These are phyloP conservation scores for Alternaria viburni DNA, from an alignment of 2,329 filamentous ascomycete species.

Conservation along the genomic window DNA sequence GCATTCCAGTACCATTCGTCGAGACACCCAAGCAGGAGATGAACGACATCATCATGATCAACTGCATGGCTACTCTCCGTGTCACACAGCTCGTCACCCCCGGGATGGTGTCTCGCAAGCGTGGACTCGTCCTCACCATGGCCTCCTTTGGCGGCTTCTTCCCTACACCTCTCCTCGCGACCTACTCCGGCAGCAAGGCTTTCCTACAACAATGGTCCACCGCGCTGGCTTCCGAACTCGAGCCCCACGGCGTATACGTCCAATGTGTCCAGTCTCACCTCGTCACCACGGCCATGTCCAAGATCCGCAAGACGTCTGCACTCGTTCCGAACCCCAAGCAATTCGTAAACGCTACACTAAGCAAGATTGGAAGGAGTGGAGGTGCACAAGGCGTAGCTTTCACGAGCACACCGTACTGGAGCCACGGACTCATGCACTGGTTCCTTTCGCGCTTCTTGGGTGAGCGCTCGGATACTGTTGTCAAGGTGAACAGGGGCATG, in stretches of 20 bases:
- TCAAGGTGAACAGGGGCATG: conserved; percentile 71
- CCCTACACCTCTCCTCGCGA: conserved; percentile 89
- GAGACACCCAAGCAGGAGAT: conserved; percentile 81
- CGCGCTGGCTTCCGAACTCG: conserved; percentile 82
- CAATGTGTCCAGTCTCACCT: conserved; percentile 91
- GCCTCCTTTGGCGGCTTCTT: conserved; percentile 93
- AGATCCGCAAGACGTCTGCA: conserved; percentile 79
- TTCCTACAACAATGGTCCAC: conserved; percentile 97
- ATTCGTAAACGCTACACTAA: conserved; percentile 80
- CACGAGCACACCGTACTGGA: conserved; percentile 93
- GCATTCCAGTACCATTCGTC: conserved; percentile 87
- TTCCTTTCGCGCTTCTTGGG: conserved; percentile 68
- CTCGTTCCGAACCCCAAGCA: conserved; percentile 80
- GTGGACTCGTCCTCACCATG: conserved; percentile 94
- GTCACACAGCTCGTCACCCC: conserved; percentile 86
- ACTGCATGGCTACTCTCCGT: conserved; percentile 88
- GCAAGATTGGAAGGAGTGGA: conserved; percentile 79
- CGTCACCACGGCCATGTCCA: conserved; percentile 96
- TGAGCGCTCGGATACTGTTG: conserved; percentile 62
- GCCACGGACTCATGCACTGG: conserved; percentile 88
- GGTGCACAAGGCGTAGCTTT: conserved; percentile 79
- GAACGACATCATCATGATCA: conserved; percentile 90
- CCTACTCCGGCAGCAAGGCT: conserved; percentile 96
- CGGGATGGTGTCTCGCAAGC: conserved; percentile 81
- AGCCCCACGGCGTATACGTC: conserved; percentile 81